Percentiles rank a stretch among this genome's conserved stretches.
Conservation (phyloP, 345 rosid species). For the Aquilaria malaccensis region DNA sequence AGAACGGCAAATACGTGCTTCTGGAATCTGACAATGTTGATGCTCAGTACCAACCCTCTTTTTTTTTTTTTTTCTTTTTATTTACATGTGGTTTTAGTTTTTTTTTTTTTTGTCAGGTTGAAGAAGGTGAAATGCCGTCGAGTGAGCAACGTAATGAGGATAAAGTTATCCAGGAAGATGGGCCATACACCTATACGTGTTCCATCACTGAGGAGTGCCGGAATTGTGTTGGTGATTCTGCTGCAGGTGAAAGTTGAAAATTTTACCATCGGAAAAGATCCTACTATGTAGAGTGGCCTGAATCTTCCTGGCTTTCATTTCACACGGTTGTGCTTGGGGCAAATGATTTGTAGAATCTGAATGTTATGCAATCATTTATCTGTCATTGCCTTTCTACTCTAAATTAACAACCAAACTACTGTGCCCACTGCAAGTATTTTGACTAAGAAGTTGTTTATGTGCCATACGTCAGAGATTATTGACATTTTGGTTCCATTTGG, state of each 20-base stretch:
- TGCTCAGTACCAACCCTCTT: not conserved
- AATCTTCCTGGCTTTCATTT: too few species aligned
- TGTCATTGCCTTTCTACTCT: too few species aligned
- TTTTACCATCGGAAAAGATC: not conserved
- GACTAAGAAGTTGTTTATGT: too few species aligned
- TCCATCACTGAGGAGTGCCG: slow-evolving; percentile 7
- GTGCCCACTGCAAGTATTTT: too few species aligned
- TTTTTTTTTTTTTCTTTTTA: not conserved
- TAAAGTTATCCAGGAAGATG: slow-evolving; percentile 20
- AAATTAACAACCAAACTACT: too few species aligned
- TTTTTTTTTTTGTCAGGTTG: slow-evolving; percentile 14
- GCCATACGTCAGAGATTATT: too few species aligned
- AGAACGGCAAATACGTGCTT: slow-evolving; percentile 65
- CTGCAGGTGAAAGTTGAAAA: slow-evolving; percentile 20
- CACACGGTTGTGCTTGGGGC: too few species aligned
- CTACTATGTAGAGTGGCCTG: too few species aligned
- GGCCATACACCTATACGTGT: slow-evolving; percentile 14
- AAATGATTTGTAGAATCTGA: too few species aligned
- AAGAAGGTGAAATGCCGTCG: slow-evolving; percentile 16
- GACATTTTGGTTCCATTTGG: too few species aligned
- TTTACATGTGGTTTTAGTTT: not conserved
- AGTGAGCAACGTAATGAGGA: slow-evolving; percentile 14
- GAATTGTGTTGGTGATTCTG: slow-evolving; percentile 11
- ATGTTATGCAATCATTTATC: too few species aligned
- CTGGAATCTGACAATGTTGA: slow-evolving; percentile 37